Evolutionary conservation across 257 asterid species (phyloP).

Genomic region (Coffea canephora): DNA sequence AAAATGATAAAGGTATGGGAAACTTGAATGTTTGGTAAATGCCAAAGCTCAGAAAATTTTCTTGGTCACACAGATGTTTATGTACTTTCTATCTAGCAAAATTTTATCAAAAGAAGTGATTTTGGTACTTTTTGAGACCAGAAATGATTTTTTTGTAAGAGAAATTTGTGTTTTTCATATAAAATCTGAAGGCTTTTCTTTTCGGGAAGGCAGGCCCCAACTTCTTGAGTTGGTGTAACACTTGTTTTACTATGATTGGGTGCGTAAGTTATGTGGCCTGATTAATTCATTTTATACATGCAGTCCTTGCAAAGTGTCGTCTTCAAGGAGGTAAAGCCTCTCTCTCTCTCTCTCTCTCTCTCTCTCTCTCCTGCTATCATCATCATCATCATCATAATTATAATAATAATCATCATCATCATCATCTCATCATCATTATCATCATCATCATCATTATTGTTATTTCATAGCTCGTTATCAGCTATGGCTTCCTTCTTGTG

Average conservation of each 20-base stretch:
- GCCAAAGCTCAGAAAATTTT: not conserved
- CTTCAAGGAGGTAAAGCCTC: constrained; percentile 78
- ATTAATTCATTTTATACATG: constrained; percentile 31
- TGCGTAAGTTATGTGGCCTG: constrained; percentile 3
- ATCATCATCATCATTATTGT: not conserved
- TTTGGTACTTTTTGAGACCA: not conserved
- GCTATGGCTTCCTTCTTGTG: constrained; percentile 12
- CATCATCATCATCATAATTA: not conserved
- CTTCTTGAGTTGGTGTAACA: not conserved
- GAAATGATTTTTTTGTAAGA: not conserved
- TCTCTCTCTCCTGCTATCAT: too few relatives aligned
- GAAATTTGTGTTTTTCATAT: not conserved
- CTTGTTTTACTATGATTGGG: not conserved
- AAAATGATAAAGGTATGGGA: constrained; percentile 82
- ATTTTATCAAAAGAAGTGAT: not conserved
- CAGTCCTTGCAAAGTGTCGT: constrained; percentile 98
- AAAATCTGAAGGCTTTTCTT: not conserved
- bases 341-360: constrained; percentile 7
- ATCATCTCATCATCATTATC: too few relatives aligned
- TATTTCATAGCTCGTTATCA: not conserved
- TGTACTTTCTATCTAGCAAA: not conserved
- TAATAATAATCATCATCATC: too few relatives aligned
- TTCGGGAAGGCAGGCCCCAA: not conserved
- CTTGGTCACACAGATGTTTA: not conserved
- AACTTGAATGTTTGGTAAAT: not conserved